Base-by-base conservation (phyloP, 163 green algal species). In the Chloroidium sp. region DNA sequence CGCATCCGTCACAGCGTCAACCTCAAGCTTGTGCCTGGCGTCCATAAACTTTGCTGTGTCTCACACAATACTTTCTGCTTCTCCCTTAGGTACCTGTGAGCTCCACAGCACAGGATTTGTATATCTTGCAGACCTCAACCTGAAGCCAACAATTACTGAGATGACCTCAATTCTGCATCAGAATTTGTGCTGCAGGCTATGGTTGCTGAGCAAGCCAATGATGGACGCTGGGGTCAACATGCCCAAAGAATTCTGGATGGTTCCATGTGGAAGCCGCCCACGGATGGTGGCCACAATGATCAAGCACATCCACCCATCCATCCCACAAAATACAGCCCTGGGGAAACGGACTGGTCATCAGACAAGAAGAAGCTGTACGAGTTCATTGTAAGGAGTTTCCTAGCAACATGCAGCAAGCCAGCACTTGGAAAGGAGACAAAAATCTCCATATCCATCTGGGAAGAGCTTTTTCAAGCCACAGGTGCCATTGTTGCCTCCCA, bases 241-340 rank as follows among this genome's bases (percentile, higher is more conserved):
- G 93, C 92, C 3, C 80, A 88, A 69, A 81, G 82, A 62, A 90
- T 97, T 57, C 83, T 94, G 57, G 80, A 78, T 4, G 88, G 86
- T 13, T 62, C 76, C 61, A 92, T 97, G 86, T 97, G 90, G 88
- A 81, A 90, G 59, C 74, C 82, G 10, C 93, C 94, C 0, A 67
- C 86, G 36, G 78, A 81, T 61, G 93, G 91, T 0, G 90, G 92
- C 2, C 89, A 97, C 80, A 90, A 98, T 82, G 95, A 98, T 87
- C 68, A 83, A 83, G 96, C 96, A 61, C 96, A 99, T 82, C 96
- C 94, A 64, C 94, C 94, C 78, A 98, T 98, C 83, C 93, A 98
- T 80, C 94, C 94, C 13, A 95, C 91, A 1, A 79, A 74, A 6
- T 81, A 88, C 78, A 89, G 74, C 57, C 2, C 74, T 62, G 86